Conservation (phyloP, 352 stramenopile genomes). For the Pythium angustatum region DNA sequence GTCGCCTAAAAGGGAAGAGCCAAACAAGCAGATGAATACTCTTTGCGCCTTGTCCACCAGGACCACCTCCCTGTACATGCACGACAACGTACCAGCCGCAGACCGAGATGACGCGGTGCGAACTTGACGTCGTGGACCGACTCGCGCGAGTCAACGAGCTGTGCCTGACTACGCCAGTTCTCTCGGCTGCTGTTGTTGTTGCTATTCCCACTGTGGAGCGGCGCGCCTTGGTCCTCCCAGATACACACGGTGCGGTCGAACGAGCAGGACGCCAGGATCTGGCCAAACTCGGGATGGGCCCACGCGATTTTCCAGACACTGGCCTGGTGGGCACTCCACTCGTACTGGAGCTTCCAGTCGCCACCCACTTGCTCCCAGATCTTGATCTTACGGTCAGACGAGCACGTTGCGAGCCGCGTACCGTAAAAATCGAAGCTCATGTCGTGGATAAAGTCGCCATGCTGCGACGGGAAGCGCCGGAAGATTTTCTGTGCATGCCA, state of each 20-base stretch:
- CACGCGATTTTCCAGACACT: conserved; percentile 94
- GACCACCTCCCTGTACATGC: too few species aligned
- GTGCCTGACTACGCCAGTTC: conserved; percentile 81
- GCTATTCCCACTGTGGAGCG: conserved; percentile 36
- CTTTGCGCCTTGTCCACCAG: too few species aligned
- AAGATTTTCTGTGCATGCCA: conserved; percentile 62
- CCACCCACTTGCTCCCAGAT: conserved; percentile 84
- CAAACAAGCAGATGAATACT: too few species aligned
- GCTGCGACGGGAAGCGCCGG: conserved; percentile 81
- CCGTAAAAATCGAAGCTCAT: conserved; percentile 94
- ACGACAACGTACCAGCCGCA: conserved; percentile 79
- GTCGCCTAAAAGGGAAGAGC: conserved; percentile 64
- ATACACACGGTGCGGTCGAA: conserved; percentile 94
- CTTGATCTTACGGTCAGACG: conserved; percentile 92
- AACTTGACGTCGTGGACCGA: conserved; percentile 96
- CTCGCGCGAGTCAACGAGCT: conserved; percentile 91
- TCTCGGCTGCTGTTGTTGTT: conserved; percentile 39
- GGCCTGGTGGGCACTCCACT: conserved; percentile 90
- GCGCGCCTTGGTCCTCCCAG: conserved; percentile 91
- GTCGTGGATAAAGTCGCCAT: conserved; percentile 91
- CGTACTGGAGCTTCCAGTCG: conserved; percentile 87
- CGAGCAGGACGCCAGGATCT: conserved; percentile 93
- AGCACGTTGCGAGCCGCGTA: conserved; percentile 89
- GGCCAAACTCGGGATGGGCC: conserved; percentile 95
- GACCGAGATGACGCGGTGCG: conserved; percentile 90